phyloP scores from a whole-genome alignment of 2,329 filamentous ascomycete species.

The Colletotrichum spinosum region DNA sequence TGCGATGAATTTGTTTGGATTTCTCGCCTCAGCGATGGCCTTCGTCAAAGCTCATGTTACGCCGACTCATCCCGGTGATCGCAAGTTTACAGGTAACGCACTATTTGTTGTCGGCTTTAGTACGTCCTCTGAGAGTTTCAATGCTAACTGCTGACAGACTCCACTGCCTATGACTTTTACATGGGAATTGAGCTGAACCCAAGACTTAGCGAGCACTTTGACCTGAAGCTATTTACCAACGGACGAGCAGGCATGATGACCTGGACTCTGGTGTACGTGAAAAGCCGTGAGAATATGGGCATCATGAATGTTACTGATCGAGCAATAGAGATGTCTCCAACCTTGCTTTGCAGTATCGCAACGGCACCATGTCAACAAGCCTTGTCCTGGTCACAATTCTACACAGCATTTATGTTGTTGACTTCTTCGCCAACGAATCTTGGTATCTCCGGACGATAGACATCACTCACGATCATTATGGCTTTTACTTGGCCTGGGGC shows the following conservation, averaged over 20 bases:
- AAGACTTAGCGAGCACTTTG: constrained; percentile 53
- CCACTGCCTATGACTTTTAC: constrained; percentile 55
- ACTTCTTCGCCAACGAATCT: constrained; percentile 62
- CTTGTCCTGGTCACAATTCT: constrained; percentile 57
- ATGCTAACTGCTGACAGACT: constrained; percentile 42
- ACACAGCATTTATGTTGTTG: constrained; percentile 57
- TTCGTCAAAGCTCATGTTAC: constrained; percentile 4
- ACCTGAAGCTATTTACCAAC: constrained; percentile 61
- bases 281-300: no score
- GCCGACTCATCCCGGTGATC: constrained; percentile 11
- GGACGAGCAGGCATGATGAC: constrained; percentile 59
- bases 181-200: constrained; percentile 61
- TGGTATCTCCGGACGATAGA: constrained; percentile 62
- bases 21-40: constrained; percentile 29
- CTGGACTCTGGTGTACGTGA: constrained; percentile 58
- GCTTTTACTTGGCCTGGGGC: constrained; percentile 59
- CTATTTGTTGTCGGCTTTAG: not conserved
- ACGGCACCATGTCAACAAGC: not conserved
- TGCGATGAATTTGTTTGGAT: constrained; percentile 49
- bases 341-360: constrained; percentile 2
- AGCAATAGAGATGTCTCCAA: constrained; percentile 6
- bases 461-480: constrained; percentile 57
- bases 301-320: not conserved
- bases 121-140: no score
- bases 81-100: constrained; percentile 11